These are phyloP conservation scores for Boletellus deceptivus DNA, from an alignment of 1,284 basidiomycete genomes.

Conservation along the genomic window DNA sequence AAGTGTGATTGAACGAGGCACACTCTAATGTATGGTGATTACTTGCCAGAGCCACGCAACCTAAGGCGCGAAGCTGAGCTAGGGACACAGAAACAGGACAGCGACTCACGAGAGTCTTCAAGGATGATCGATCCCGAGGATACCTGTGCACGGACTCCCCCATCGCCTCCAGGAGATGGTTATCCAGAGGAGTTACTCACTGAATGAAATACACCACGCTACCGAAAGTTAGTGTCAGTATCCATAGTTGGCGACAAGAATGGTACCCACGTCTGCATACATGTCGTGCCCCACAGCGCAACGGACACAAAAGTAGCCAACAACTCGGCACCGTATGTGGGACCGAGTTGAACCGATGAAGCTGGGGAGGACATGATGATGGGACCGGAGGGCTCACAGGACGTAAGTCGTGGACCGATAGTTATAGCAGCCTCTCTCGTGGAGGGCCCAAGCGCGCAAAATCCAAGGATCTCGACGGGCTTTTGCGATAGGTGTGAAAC, in stretches of 20 bases:
- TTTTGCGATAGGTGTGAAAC: too few relatives aligned
- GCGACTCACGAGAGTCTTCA: not conserved
- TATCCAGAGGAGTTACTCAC: not conserved
- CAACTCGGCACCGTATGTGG: conserved; percentile 6
- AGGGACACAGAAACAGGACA: not conserved
- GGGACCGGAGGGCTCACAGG: not conserved
- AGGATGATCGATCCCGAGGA: not conserved
- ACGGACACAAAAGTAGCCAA: conserved; percentile 8
- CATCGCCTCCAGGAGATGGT: not conserved
- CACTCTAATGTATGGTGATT: not conserved
- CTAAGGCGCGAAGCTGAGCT: not conserved
- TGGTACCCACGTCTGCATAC: not conserved
- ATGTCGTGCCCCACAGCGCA: conserved; percentile 12
- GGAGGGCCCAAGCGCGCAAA: not conserved
- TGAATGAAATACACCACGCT: conserved; percentile 3
- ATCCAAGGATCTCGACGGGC: too few relatives aligned
- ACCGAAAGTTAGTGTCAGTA: not conserved
- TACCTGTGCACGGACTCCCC: not conserved
- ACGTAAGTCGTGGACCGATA: not conserved
- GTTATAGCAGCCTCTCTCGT: not conserved
- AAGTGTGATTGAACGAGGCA: not conserved
- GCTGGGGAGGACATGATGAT: conserved; percentile 2
- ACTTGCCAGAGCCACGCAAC: not conserved
- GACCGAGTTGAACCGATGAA: not conserved
- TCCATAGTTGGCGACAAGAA: not conserved